Evolutionary conservation across 768 basidiomycete genomes (phyloP), one percentile per base, ranked within the genome.

Genomic region (Neoboletus brunneissimus): DNA sequence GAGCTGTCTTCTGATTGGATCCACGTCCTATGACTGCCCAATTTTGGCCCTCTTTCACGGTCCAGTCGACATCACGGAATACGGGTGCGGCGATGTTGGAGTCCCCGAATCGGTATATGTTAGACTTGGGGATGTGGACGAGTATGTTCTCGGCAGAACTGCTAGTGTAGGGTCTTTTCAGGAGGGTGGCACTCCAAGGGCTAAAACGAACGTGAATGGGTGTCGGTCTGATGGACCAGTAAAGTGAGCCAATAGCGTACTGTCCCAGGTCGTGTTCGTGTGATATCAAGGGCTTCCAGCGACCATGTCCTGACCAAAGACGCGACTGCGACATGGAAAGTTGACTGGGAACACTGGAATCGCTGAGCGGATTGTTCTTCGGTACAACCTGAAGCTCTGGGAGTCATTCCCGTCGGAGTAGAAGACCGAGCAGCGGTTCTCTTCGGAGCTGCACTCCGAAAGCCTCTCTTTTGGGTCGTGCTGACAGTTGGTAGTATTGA

Each of bases 11-110:
- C 57, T 85, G 82, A 22, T 84, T 82, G 20, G 83, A 79, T 1
- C 81, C 82, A 29, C 83, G 81, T 1, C 85, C 84, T 5, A 93
- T 77, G 10, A 93, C 77, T 0, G 87, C 91, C 91, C 91, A 93
- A 16, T 78, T 83, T 65, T 91, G 81, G 27, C 78, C 78, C 20
- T 85, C 77, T 23, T 77, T 70, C 0, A 88, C 76, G 7, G 76
- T 81, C 88, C 88, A 89, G 15, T 77, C 66, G 1, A 88, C 66
- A 55, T 79, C 73, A 0, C 71, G 77, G 60, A 88, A 76, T 5
- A 85, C 75, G 15, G 84, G 83, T 5, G 62, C 54, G 2, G 75
- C 71, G 22, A 72, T 66, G 53, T 79, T 76, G 2, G 81, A 72
- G 50, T 83, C 79, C 0, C 86, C 86, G 59, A 87, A 86, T 5